phyloP scores from a whole-genome alignment of 2,329 filamentous ascomycete species.

The Calycina marina region DNA sequence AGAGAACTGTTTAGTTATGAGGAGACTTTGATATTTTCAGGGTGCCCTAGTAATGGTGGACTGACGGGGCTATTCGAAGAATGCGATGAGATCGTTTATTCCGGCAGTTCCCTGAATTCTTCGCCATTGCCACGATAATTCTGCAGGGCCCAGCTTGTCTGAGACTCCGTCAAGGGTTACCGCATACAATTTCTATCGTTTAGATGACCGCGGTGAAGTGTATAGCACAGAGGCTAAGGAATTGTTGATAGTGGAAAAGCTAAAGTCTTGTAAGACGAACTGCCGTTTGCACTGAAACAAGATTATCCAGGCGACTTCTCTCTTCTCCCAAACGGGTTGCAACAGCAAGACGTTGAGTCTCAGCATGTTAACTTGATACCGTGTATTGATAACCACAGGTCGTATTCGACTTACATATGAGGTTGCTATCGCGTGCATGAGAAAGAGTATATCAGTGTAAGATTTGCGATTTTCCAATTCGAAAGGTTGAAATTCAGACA shows the following conservation, averaged over 20 bases:
- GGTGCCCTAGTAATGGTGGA: background rate
- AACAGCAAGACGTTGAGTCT: no score
- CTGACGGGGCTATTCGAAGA: background rate
- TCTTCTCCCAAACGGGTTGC: no score
- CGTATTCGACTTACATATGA: background rate
- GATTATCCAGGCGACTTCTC: background rate
- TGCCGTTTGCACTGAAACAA: background rate
- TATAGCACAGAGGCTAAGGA: no score
- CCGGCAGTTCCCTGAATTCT: background rate
- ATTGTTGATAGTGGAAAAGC: no score
- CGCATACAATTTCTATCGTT: no score
- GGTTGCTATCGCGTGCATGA: background rate
- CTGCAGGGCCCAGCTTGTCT: background rate
- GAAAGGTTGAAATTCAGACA: background rate
- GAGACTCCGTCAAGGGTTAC: no score
- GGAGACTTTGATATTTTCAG: no score
- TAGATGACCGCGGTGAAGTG: no score
- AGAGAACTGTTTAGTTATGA: conserved; percentile 1
- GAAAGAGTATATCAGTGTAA: background rate
- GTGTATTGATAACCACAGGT: background rate
- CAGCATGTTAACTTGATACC: background rate
- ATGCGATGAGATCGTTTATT: background rate
- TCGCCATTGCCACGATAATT: background rate
- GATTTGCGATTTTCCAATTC: background rate
- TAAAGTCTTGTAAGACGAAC: no score